Evolutionary conservation across 2,329 filamentous ascomycete genomes (phyloP).

Genomic region (Diplodia scrobiculata): DNA sequence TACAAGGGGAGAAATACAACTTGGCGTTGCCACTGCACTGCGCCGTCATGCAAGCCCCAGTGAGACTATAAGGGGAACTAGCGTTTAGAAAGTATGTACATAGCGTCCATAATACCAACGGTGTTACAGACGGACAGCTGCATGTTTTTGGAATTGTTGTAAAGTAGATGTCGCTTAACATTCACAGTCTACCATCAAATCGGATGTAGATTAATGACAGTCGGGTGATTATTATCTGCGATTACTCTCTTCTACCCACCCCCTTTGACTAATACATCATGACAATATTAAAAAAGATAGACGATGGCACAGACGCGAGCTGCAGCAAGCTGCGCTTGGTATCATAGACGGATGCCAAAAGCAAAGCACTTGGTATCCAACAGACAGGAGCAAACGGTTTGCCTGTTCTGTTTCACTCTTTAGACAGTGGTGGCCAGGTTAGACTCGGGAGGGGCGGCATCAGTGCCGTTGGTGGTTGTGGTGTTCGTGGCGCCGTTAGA

Average conservation of each 20-base stretch:
- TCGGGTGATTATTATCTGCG: not conserved
- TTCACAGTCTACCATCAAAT: no score
- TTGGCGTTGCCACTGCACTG: no score
- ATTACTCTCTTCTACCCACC: not conserved
- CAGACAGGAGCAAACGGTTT: not conserved
- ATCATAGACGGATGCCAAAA: constrained; percentile 8
- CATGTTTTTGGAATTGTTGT: no score
- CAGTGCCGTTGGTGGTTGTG: not conserved
- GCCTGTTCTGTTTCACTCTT: not conserved
- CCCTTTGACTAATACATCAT: not conserved
- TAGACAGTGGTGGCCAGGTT: not conserved
- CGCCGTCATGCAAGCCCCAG: no score
- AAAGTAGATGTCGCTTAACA: no score
- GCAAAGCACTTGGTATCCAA: not conserved
- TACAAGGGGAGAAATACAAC: no score
- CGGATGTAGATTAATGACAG: not conserved
- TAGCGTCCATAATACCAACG: no score
- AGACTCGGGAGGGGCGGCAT: not conserved
- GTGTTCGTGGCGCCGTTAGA: not conserved
- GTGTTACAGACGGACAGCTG: no score
- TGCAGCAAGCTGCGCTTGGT: constrained; percentile 24
- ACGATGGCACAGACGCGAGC: constrained; percentile 1
- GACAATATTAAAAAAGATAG: not conserved
- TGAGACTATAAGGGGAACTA: no score
- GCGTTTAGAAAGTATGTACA: no score